Evolutionary conservation across 345 rosid genomes (phyloP).

Genomic region (Bruguiera sexangula): DNA sequence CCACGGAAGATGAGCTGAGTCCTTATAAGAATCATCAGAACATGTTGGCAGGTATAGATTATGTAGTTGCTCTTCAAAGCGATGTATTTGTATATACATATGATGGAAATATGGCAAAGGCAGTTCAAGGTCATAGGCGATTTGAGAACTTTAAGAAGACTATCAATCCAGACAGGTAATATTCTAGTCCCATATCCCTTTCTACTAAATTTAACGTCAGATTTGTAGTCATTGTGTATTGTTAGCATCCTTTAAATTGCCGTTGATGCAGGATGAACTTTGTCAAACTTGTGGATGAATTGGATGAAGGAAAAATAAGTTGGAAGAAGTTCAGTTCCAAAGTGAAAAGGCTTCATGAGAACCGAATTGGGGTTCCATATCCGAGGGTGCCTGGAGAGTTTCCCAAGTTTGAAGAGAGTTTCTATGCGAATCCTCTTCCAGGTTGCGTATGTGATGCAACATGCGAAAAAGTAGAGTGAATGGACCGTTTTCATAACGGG

Average conservation of each 20-base stretch:
- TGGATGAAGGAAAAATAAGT: slow-evolving; percentile 65
- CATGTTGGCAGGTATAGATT: slow-evolving; percentile 92
- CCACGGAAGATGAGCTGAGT: slow-evolving; percentile 63
- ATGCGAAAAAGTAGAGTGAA: slow-evolving; percentile 7
- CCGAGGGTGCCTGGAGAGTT: slow-evolving; percentile 66
- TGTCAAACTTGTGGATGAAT: slow-evolving; percentile 73
- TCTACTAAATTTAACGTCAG: not conserved
- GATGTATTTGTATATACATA: slow-evolving; percentile 83
- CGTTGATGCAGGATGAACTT: slow-evolving; percentile 64
- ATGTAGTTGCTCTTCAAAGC: slow-evolving; percentile 81
- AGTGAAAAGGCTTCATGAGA: slow-evolving; percentile 74
- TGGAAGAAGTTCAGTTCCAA: slow-evolving; percentile 85
- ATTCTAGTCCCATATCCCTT: not conserved
- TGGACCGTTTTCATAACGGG: not conserved
- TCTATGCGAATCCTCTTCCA: slow-evolving; percentile 81
- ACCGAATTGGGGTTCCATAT: slow-evolving; percentile 71
- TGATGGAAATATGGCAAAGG: slow-evolving; percentile 98
- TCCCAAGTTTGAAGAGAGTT: slow-evolving; percentile 87
- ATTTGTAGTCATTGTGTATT: not conserved
- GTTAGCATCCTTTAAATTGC: not conserved
- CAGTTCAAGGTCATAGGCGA: slow-evolving; percentile 90
- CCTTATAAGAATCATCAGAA: slow-evolving; percentile 81
- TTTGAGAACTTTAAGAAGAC: slow-evolving; percentile 86
- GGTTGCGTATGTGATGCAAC: slow-evolving; percentile 69
- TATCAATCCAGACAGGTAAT: slow-evolving; percentile 80